Percentiles rank a stretch among this genome's conserved stretches.
These are phyloP conservation scores for Boletus sp. DNA, from an alignment of 1,284 basidiomycete species.

Conservation along the genomic window DNA sequence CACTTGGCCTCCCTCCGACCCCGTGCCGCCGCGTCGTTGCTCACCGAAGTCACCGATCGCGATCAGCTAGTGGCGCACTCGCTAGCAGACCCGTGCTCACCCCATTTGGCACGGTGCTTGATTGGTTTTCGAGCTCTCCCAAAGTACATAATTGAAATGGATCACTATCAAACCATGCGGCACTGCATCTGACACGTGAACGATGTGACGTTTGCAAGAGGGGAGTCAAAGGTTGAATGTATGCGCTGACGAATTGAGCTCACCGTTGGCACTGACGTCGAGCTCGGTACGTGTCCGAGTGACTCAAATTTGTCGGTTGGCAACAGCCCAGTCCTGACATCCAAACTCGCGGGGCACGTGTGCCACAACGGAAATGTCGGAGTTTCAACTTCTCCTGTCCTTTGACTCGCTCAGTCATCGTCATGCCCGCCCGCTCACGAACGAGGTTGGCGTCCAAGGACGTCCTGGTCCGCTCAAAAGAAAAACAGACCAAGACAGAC, in stretches of 20 bases:
- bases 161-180: conserved; percentile 11
- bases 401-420: conserved; percentile 24
- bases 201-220: background rate
- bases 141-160: conserved; percentile 16
- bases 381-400: conserved; percentile 32
- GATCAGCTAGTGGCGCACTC: conserved; percentile 11
- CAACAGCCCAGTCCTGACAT: too few relatives aligned
- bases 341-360: background rate
- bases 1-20: too few relatives aligned
- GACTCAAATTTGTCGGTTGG: background rate
- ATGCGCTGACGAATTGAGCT: conserved; percentile 2
- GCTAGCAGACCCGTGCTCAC: conserved; percentile 11
- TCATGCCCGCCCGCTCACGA: conserved; percentile 48
- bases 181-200: conserved; percentile 14
- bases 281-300: conserved; percentile 1
- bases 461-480: conserved; percentile 13
- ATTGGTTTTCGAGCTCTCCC: background rate
- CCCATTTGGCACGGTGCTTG: conserved; percentile 15
- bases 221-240: conserved; percentile 1
- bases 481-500: conserved; percentile 16
- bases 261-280: conserved; percentile 9
- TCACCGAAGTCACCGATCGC: background rate
- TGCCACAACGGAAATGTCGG: conserved; percentile 31
- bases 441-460: conserved; percentile 29
- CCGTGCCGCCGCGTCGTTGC: background rate